phyloP scores from a whole-genome alignment of 2,329 filamentous ascomycete species.

The Botrytis hyacinthi region DNA sequence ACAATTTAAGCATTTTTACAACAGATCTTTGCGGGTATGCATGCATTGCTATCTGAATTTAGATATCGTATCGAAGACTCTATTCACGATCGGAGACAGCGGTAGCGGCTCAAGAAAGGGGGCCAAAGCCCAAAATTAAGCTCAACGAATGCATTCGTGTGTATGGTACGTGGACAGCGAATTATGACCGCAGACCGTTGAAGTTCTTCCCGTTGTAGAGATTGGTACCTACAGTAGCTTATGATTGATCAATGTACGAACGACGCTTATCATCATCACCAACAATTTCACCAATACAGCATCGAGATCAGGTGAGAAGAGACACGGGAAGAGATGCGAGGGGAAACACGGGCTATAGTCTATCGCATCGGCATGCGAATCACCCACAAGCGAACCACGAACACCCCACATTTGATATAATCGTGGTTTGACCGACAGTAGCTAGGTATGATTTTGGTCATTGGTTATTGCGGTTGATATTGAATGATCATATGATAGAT shows the following conservation, averaged over 20 bases:
- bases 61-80: neutral
- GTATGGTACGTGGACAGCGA: neutral
- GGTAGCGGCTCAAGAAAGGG: neutral
- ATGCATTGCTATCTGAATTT: conserved; percentile 14
- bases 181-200: conserved; percentile 1
- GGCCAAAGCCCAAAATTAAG: neutral
- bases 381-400: neutral
- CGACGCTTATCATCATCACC: conserved; percentile 10
- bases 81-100: conserved; percentile 6
- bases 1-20: neutral
- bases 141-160: neutral
- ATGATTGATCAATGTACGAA: conserved; percentile 16
- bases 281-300: neutral
- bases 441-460: conserved; percentile 5
- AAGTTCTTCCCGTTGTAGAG: neutral
- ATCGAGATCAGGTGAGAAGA: neutral
- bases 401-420: conserved; percentile 22
- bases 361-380: neutral
- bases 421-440: neutral
- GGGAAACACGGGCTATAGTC: conserved; percentile 7
- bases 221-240: conserved; percentile 9
- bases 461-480: conserved; percentile 8
- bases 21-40: conserved; percentile 12
- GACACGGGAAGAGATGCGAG: neutral
- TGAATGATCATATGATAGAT: conserved; percentile 19